These are phyloP conservation scores for Fusarium tupiense DNA, from an alignment of 2,329 filamentous ascomycete genomes.

Conservation along the genomic window DNA sequence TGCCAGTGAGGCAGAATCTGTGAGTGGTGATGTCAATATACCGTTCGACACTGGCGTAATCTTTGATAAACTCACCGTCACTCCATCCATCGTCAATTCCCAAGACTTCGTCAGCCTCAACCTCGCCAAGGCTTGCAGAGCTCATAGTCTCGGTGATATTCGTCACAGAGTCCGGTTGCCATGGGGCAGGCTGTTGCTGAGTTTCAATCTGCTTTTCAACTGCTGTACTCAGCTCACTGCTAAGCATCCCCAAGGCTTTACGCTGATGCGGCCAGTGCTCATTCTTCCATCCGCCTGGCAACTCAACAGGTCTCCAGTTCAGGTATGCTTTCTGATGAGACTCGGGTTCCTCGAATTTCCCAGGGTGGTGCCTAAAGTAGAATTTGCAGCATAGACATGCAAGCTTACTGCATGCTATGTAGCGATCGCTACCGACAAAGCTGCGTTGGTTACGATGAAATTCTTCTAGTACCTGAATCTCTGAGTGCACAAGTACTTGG, in stretches of 20 bases:
- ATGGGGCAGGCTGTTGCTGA: background rate
- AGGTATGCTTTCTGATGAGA: constrained; percentile 53
- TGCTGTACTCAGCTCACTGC: constrained; percentile 8
- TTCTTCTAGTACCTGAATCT: constrained; percentile 53
- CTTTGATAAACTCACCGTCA: background rate
- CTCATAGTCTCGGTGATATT: constrained; percentile 14
- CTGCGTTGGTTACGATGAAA: constrained; percentile 48
- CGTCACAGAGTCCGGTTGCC: constrained; percentile 30
- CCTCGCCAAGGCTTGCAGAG: background rate
- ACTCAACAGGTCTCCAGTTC: constrained; percentile 50
- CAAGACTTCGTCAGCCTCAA: background rate
- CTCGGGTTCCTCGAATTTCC: constrained; percentile 43
- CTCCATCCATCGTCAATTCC: background rate
- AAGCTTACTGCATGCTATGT: constrained; percentile 62
- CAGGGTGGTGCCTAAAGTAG: constrained; percentile 55
- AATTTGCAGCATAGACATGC: constrained; percentile 61
- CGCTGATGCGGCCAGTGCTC: constrained; percentile 20
- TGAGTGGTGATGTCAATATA: background rate
- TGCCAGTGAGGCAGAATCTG: constrained; percentile 17
- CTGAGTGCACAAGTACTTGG: constrained; percentile 39
- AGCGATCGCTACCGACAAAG: constrained; percentile 54
- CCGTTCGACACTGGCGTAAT: background rate
- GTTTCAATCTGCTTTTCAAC: constrained; percentile 10
- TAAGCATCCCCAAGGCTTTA: constrained; percentile 4
- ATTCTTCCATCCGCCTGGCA: constrained; percentile 14